Conservation (phyloP, 139 green algal species). For the Micromonas pusilla region DNA sequence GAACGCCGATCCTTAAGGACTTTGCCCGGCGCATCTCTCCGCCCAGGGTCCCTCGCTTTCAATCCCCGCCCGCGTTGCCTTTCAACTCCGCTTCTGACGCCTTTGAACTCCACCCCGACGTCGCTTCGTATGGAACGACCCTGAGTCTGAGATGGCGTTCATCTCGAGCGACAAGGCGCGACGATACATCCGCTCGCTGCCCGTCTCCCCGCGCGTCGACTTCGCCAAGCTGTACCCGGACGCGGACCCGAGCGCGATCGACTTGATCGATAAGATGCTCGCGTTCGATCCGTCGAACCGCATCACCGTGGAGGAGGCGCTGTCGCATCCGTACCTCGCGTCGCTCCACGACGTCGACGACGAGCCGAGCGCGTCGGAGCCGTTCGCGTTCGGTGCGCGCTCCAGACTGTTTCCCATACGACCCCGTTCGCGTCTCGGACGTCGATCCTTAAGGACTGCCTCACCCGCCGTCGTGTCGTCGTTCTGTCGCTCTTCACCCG, state of each 20-base stretch:
- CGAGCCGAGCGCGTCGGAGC: constrained; percentile 38
- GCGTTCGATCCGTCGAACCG: constrained; percentile 50
- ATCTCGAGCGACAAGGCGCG: constrained; percentile 47
- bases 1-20: no score
- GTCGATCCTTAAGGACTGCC: no score
- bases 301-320: constrained; percentile 51
- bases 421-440: no score
- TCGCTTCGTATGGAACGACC: no score
- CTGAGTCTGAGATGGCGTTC: constrained; percentile 29
- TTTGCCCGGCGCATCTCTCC: no score
- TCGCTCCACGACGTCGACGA: constrained; percentile 50
- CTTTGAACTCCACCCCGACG: no score
- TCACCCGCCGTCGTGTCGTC: no score
- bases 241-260: constrained; percentile 38
- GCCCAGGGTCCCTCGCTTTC: no score
- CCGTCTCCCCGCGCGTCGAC: constrained; percentile 29
- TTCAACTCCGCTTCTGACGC: no score
- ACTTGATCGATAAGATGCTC: constrained; percentile 55
- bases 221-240: constrained; percentile 43
- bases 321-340: constrained; percentile 52
- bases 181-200: constrained; percentile 48
- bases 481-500: no score
- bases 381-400: constrained; percentile 53
- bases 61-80: no score
- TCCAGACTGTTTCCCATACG: no score